These are phyloP conservation scores for Sclerotinia spermophila DNA, from an alignment of 2,329 filamentous ascomycete species.

Conservation along the genomic window DNA sequence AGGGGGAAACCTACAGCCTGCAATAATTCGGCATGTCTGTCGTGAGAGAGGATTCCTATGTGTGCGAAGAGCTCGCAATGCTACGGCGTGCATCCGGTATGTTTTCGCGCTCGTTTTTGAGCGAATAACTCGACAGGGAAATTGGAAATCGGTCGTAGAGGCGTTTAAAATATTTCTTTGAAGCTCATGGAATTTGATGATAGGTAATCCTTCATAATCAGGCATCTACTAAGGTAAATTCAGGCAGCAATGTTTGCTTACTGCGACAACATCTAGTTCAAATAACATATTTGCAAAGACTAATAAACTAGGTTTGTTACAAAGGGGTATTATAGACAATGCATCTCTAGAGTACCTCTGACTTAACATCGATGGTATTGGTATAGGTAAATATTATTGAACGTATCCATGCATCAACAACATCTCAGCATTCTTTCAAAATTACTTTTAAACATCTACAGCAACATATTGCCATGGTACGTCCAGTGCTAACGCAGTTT, in stretches of 20 bases:
- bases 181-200: background rate
- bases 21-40: conserved; percentile 34
- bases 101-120: conserved; percentile 27
- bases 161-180: conserved; percentile 10
- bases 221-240: background rate
- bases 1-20: conserved; percentile 32
- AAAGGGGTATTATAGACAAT: background rate
- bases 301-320: background rate
- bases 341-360: background rate
- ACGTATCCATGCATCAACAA: background rate
- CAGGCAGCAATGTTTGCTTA: background rate
- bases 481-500: background rate
- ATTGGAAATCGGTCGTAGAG: background rate
- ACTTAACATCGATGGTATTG: background rate
- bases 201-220: background rate
- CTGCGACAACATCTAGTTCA: background rate
- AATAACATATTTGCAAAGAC: background rate
- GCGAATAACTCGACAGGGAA: background rate
- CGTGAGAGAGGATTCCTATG: conserved; percentile 31
- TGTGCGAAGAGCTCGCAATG: conserved; percentile 33
- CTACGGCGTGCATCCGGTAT: conserved; percentile 37
- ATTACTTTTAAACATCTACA: background rate
- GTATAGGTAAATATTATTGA: background rate
- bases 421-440: background rate
- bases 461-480: background rate